Percentiles rank a stretch among this genome's conserved stretches.
These are phyloP conservation scores for Trametes pubescens DNA, from an alignment of 1,284 basidiomycete genomes.

Conservation along the genomic window DNA sequence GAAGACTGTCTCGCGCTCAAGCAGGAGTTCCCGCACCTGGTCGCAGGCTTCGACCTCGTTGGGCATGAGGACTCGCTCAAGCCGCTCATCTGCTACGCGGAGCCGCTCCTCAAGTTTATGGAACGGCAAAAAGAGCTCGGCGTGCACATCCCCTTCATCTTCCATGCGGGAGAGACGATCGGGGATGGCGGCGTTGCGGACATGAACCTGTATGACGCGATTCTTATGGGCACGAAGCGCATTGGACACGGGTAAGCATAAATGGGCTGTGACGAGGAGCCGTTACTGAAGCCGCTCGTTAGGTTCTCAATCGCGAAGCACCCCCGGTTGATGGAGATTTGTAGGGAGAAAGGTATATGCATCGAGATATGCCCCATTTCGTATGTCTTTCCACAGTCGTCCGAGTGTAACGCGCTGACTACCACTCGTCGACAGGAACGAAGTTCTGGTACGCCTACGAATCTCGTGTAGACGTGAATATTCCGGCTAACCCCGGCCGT, in stretches of 20 bases:
- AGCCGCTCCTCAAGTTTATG: slow-evolving; percentile 68
- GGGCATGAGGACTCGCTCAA: slow-evolving; percentile 74
- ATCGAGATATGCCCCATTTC: slow-evolving; percentile 79
- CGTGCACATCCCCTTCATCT: slow-evolving; percentile 78
- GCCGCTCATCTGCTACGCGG: slow-evolving; percentile 72
- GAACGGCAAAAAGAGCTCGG: slow-evolving; percentile 62
- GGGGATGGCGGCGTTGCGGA: slow-evolving; percentile 77
- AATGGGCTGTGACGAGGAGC: neutral
- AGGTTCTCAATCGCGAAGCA: slow-evolving; percentile 80
- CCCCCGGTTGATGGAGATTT: slow-evolving; percentile 72
- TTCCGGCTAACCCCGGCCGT: neutral
- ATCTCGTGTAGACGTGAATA: neutral
- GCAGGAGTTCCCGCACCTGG: slow-evolving; percentile 76
- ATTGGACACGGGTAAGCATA: slow-evolving; percentile 77
- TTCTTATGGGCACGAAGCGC: slow-evolving; percentile 77
- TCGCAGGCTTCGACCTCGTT: slow-evolving; percentile 83
- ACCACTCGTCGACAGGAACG: slow-evolving; percentile 54
- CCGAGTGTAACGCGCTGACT: slow-evolving; percentile 9
- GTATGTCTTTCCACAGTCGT: slow-evolving; percentile 48
- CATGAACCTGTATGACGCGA: slow-evolving; percentile 80
- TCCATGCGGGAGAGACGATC: slow-evolving; percentile 83
- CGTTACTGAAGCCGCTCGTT: neutral
- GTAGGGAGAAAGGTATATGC: slow-evolving; percentile 67
- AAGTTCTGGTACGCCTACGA: slow-evolving; percentile 59
- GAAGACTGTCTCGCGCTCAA: slow-evolving; percentile 80